Conservation (phyloP, 2,329 filamentous ascomycete species). For the Beauveria sp. region DNA sequence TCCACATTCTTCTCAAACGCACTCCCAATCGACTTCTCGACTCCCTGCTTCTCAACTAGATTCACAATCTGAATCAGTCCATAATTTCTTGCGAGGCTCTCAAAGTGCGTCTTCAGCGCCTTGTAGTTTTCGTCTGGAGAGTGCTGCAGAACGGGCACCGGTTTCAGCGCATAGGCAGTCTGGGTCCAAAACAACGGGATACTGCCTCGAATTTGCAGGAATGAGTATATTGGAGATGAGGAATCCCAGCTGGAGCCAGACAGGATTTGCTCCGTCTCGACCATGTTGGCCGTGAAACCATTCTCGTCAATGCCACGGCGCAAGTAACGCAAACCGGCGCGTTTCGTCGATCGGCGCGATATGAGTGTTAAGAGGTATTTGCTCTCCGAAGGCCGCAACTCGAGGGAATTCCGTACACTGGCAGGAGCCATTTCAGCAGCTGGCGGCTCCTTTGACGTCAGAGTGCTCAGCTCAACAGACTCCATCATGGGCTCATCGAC, state of each 20-base stretch:
- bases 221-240: constrained; percentile 63
- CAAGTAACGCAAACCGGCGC: constrained; percentile 83
- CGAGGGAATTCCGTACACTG: constrained; percentile 24
- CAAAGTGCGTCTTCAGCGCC: constrained; percentile 76
- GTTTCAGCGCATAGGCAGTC: constrained; percentile 87
- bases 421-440: constrained; percentile 8
- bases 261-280: constrained; percentile 93
- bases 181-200: constrained; percentile 96
- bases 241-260: constrained; percentile 61
- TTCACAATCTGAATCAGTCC: constrained; percentile 72
- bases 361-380: constrained; percentile 78
- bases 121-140: constrained; percentile 69
- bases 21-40: constrained; percentile 71
- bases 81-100: constrained; percentile 60
- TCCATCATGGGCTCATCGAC: constrained; percentile 38
- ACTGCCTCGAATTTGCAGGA: constrained; percentile 80
- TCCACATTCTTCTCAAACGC: constrained; percentile 65
- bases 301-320: constrained; percentile 86
- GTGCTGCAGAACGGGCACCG: constrained; percentile 73
- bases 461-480: constrained; percentile 37
- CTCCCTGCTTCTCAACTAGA: constrained; percentile 80
- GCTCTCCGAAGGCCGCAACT: constrained; percentile 42
- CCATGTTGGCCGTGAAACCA: constrained; percentile 79
- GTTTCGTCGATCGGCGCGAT: constrained; percentile 78
- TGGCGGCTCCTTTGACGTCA: constrained; percentile 23